These are phyloP conservation scores for Spiraea crenata DNA, from an alignment of 331 rosid genomes.

Conservation along the genomic window DNA sequence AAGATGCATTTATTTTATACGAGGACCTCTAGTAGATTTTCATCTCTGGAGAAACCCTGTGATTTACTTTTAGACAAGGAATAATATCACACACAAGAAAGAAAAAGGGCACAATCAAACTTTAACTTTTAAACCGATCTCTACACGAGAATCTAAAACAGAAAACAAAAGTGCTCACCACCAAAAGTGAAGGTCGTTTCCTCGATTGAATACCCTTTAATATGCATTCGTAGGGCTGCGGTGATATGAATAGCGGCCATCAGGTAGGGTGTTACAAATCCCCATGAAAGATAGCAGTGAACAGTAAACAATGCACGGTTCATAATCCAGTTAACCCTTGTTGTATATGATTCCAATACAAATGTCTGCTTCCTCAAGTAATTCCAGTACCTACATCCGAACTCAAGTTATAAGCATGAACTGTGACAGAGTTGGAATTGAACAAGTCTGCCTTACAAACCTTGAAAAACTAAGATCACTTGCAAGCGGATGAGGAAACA, in stretches of 20 bases:
- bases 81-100: not conserved
- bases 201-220: conserved; percentile 57
- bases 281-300: conserved; percentile 95
- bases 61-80: not conserved
- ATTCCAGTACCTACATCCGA: conserved; percentile 83
- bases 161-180: conserved; percentile 68
- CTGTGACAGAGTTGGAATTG: conserved; percentile 10
- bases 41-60: no score
- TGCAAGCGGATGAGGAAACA: conserved; percentile 98
- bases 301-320: conserved; percentile 81
- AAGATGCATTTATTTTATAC: not conserved
- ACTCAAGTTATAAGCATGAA: conserved; percentile 27
- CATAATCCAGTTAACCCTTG: conserved; percentile 79
- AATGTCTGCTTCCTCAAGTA: conserved; percentile 98
- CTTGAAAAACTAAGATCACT: conserved; percentile 90
- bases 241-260: conserved; percentile 70
- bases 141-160: conserved; percentile 22
- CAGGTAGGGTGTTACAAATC: conserved; percentile 72
- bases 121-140: conserved; percentile 22
- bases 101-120: not conserved
- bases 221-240: conserved; percentile 57
- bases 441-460: conserved; percentile 43
- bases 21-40: not conserved
- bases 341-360: conserved; percentile 86
- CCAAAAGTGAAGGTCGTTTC: conserved; percentile 45